phyloP scores from a whole-genome alignment of 2,329 filamentous ascomycete species.

The Fusarium albidum region DNA sequence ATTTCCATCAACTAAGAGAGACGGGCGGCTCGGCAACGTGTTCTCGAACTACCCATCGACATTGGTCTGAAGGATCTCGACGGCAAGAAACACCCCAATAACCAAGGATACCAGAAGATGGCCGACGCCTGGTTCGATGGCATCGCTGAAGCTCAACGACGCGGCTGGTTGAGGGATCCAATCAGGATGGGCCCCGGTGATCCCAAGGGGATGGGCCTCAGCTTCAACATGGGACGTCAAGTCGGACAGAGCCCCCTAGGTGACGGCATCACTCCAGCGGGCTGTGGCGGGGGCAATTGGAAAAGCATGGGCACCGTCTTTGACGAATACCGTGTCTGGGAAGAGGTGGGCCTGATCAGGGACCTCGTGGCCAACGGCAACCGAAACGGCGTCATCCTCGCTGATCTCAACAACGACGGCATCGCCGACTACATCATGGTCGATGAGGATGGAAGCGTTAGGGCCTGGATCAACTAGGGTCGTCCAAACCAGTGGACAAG shows the following conservation, averaged over 20 bases:
- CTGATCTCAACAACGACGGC: constrained; percentile 5
- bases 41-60: constrained; percentile 20
- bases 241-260: background rate
- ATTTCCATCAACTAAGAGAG: constrained; percentile 1
- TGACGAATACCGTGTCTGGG: background rate
- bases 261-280: background rate
- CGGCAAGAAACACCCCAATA: constrained; percentile 27
- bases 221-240: background rate
- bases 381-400: background rate
- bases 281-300: background rate
- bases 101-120: constrained; percentile 30
- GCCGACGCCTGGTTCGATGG: constrained; percentile 25
- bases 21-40: constrained; percentile 11
- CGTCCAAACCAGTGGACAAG: background rate
- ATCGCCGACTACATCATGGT: constrained; percentile 2
- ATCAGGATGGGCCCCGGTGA: background rate
- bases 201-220: background rate
- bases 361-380: background rate
- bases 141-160: constrained; percentile 18
- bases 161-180: constrained; percentile 25
- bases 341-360: background rate
- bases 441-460: background rate
- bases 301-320: background rate
- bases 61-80: constrained; percentile 16
- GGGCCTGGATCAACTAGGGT: background rate